phyloP scores from a whole-genome alignment of 805 yeast species.

The Yamadazyma scolyti region DNA sequence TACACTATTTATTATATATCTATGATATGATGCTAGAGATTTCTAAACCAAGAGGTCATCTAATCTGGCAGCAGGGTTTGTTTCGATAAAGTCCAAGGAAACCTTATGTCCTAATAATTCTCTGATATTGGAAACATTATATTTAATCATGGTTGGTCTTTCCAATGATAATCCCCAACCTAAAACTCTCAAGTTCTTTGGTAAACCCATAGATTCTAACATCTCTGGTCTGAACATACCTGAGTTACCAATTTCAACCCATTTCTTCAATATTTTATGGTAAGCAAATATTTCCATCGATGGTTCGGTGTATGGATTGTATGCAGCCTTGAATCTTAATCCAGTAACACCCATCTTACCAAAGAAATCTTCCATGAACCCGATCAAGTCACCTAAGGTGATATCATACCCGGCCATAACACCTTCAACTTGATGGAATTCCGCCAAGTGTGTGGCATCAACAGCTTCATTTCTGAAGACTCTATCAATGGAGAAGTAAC shows the following conservation, averaged over 20 bases:
- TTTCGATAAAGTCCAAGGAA: slow-evolving; percentile 87
- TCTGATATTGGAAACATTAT: slow-evolving; percentile 92
- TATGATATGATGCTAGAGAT: too few species aligned
- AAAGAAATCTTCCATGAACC: slow-evolving; percentile 97
- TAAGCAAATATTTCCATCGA: slow-evolving; percentile 95
- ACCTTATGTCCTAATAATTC: slow-evolving; percentile 97
- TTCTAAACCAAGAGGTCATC: slow-evolving; percentile 52
- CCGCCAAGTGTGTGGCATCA: slow-evolving; percentile 98
- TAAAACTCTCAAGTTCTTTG: slow-evolving; percentile 85
- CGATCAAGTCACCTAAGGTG: slow-evolving; percentile 93
- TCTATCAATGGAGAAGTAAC: slow-evolving; percentile 94
- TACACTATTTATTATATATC: too few species aligned
- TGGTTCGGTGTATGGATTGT: slow-evolving; percentile 99
- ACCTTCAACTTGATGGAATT: slow-evolving; percentile 99
- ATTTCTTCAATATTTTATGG: slow-evolving; percentile 89
- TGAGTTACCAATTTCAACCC: slow-evolving; percentile 99
- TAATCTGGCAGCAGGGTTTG: slow-evolving; percentile 95
- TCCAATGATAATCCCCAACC: slow-evolving; percentile 98
- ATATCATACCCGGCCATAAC: slow-evolving; percentile 94
- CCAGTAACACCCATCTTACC: slow-evolving; percentile 95
- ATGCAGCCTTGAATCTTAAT: slow-evolving; percentile 96
- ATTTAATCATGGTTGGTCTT: slow-evolving; percentile 99
- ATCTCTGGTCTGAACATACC: slow-evolving; percentile 99
- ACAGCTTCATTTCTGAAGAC: slow-evolving; percentile 99
- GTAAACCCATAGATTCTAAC: slow-evolving; percentile 98